Base-by-base conservation (phyloP, 1,139 yeast genomes). In the Candida sanyaensis region DNA sequence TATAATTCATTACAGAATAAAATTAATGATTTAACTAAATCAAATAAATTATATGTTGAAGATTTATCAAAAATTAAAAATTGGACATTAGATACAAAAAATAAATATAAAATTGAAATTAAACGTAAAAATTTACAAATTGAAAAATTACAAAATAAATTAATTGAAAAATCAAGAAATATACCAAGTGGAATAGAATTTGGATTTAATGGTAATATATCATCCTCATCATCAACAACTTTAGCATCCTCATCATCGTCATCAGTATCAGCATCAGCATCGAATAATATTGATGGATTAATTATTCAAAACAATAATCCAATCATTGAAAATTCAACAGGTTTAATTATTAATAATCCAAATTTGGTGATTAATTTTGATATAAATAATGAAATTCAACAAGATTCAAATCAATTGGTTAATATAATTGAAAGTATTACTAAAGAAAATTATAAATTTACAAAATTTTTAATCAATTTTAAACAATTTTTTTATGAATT, bases 41-140 rank as follows among this genome's bases (percentile, higher is more conserved):
- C 55, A 21, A 72, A 69, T 48, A 64, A 64, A 53, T 50, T 60
- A 6, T 75, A 71, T 48, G 38, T 60, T 1, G 64, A 64, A 27
- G 75, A 72, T 52, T 49, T 71, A 39, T 55, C 55, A 17, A 63
- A 65, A 45, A 52, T 71, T 43, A 68, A 66, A 43, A 59, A 53
- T 44, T 60, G 69, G 65, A 62, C 65, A 40, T 50, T 55, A 38
- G 75, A 73, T 43, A 52, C 74, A 21, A 67, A 68, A 48, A 57
- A 63, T 3, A 74, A 72, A 49, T 71, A 68, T 50, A 75, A 73
- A 13, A 64, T 73, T 12, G 81, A 78, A 47, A 50, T 75, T 44
- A 73, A 73, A 54, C 65, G 64, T 55, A 73, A 74, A 51, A 63
- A 66, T 26, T 41, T 67, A 24, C 68, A 65, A 41, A 70, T 77